Evolutionary conservation across 257 asterid species (phyloP).

Genomic region (Knoxia roxburghii): DNA sequence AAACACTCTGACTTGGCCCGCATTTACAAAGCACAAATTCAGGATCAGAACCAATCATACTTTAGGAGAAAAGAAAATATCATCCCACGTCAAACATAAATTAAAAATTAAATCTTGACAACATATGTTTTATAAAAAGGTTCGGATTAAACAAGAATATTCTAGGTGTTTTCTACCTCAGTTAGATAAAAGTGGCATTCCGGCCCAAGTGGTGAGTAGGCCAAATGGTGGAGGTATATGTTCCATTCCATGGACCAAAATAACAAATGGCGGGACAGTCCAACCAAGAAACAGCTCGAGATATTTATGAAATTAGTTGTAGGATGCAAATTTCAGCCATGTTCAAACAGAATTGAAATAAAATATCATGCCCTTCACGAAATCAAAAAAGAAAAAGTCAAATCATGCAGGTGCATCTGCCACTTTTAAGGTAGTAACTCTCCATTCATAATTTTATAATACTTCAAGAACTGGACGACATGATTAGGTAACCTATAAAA

Average conservation of each 20-base stretch:
- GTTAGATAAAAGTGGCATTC: background rate
- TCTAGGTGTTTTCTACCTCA: background rate
- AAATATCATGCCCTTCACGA: no score
- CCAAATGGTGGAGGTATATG: background rate
- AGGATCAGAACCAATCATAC: background rate
- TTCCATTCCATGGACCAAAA: background rate
- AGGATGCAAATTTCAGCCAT: background rate
- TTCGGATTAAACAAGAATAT: background rate
- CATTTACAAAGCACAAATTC: background rate
- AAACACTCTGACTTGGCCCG: slow-evolving; percentile 9
- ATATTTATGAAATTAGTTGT: no score
- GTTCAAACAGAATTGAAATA: background rate
- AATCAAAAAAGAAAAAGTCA: no score
- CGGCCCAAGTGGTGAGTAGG: background rate
- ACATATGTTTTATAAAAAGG: no score
- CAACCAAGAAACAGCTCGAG: background rate
- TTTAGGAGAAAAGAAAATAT: background rate
- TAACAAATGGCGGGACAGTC: background rate
- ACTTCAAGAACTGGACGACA: no score
- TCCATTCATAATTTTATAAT: no score
- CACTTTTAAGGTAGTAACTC: background rate
- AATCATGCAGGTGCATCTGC: no score
- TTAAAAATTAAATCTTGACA: no score
- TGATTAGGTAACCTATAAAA: background rate
- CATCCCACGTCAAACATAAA: background rate